Conservation (phyloP, 2,329 filamentous ascomycete species). For the Pestalotiopsis fici region DNA sequence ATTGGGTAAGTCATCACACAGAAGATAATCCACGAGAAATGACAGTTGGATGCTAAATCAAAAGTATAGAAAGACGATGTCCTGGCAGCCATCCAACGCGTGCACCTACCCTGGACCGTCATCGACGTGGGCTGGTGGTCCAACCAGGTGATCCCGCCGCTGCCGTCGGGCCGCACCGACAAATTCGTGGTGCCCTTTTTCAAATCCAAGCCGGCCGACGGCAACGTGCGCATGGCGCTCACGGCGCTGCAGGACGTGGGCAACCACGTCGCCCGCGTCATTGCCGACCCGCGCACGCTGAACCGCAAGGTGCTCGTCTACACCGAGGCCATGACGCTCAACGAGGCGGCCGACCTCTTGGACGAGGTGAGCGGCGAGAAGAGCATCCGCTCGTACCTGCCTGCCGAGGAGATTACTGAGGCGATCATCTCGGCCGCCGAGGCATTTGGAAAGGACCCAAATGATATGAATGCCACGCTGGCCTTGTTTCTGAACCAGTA, state of each 20-base stretch:
- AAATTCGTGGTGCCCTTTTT: neutral
- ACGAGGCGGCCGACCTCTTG: slow-evolving; percentile 42
- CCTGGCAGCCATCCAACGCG: slow-evolving; percentile 17
- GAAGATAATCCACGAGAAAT: too few relatives aligned
- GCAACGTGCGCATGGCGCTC: slow-evolving; percentile 39
- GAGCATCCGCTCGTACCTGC: slow-evolving; percentile 10
- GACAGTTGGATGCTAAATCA: neutral
- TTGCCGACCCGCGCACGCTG: slow-evolving; percentile 48
- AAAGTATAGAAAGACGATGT: slow-evolving; percentile 17
- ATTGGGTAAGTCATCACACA: slow-evolving; percentile 8
- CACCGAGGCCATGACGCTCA: slow-evolving; percentile 42
- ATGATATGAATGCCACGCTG: neutral
- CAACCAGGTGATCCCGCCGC: slow-evolving; percentile 7
- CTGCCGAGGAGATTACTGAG: slow-evolving; percentile 6
- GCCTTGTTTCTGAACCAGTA: neutral
- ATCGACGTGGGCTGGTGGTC: slow-evolving; percentile 24
- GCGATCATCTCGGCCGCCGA: neutral
- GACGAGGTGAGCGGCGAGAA: slow-evolving; percentile 48
- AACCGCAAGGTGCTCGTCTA: slow-evolving; percentile 51
- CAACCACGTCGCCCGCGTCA: slow-evolving; percentile 46
- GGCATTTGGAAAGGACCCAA: slow-evolving; percentile 8
- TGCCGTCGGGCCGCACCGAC: slow-evolving; percentile 4
- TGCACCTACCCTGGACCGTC: slow-evolving; percentile 20
- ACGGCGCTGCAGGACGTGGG: slow-evolving; percentile 51
- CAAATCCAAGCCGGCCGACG: slow-evolving; percentile 38